A percentile compares a stretch with the other conserved stretches of the same genome.
Conservation (phyloP, 176 grass and related monocot species). For the Urochloa ruziziensis region DNA sequence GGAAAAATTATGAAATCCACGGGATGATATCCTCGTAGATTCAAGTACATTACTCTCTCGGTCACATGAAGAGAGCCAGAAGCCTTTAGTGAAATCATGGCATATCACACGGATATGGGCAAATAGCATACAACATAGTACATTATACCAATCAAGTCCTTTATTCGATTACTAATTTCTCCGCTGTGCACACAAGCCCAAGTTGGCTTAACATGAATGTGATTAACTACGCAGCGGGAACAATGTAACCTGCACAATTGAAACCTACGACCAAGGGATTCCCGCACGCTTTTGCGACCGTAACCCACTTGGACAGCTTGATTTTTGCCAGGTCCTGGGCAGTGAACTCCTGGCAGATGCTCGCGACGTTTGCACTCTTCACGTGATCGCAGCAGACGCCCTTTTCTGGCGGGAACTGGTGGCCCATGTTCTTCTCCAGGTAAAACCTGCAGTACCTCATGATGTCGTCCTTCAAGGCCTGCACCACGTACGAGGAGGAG, state of each 20-base stretch:
- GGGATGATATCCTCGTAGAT: too few species aligned
- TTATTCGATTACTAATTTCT: too few species aligned
- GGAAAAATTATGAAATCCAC: too few species aligned
- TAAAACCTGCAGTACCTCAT: background rate
- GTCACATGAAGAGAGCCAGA: too few species aligned
- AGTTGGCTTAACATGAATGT: too few species aligned
- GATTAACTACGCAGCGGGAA: background rate
- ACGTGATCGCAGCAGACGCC: background rate
- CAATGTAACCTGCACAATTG: background rate
- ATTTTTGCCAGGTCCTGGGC: background rate
- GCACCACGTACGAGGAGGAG: background rate
- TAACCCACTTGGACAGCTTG: background rate
- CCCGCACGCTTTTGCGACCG: background rate
- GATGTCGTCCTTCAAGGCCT: background rate
- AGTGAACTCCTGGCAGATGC: background rate
- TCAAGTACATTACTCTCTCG: too few species aligned
- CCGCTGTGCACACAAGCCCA: too few species aligned
- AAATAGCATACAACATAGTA: too few species aligned
- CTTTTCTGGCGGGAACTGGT: rapidly evolving
- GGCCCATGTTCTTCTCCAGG: background rate
- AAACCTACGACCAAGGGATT: background rate
- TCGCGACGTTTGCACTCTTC: background rate
- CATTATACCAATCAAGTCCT: too few species aligned
- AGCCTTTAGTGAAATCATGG: too few species aligned
- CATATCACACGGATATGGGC: too few species aligned